These are phyloP conservation scores for Saccharomycopsis crataegensis DNA, from an alignment of 1,139 yeast genomes.

Conservation along the genomic window DNA sequence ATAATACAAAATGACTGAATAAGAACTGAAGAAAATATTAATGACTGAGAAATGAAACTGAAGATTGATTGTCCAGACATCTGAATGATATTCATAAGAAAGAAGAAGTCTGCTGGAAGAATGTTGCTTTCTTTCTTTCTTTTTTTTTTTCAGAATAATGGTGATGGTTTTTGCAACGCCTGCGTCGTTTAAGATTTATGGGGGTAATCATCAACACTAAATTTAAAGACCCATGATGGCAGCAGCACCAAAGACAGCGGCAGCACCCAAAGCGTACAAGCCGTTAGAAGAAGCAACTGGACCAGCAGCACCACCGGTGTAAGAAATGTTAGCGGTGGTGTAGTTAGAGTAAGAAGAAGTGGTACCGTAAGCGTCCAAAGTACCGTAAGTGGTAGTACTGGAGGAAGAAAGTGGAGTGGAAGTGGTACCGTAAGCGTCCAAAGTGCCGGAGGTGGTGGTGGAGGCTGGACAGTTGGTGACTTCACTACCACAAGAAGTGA, in stretches of 20 bases:
- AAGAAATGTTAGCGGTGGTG: slow-evolving; percentile 9
- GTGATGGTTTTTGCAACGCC: background rate
- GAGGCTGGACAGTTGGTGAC: slow-evolving; percentile 19
- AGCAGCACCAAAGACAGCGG: slow-evolving; percentile 16
- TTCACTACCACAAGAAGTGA: slow-evolving; percentile 18
- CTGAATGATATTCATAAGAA: no score
- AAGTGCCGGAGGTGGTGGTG: slow-evolving; percentile 6
- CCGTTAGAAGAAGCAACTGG: background rate
- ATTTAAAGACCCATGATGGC: slow-evolving; percentile 16
- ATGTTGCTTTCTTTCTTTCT: no score
- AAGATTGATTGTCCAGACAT: no score
- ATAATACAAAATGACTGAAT: no score
- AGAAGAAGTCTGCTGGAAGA: no score
- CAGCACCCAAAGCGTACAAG: slow-evolving; percentile 9
- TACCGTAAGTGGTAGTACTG: background rate
- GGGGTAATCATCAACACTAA: background rate
- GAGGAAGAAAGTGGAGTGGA: background rate
- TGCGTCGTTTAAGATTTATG: background rate
- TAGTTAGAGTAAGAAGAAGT: slow-evolving; percentile 8
- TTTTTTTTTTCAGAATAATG: no score
- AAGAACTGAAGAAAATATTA: no score
- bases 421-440: slow-evolving; percentile 11
- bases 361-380: slow-evolving; percentile 18
- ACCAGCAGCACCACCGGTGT: slow-evolving; percentile 10
- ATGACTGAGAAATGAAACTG: no score